These are phyloP conservation scores for Fraxinus paxiana DNA, from an alignment of 305 asterid species.

Conservation along the genomic window DNA sequence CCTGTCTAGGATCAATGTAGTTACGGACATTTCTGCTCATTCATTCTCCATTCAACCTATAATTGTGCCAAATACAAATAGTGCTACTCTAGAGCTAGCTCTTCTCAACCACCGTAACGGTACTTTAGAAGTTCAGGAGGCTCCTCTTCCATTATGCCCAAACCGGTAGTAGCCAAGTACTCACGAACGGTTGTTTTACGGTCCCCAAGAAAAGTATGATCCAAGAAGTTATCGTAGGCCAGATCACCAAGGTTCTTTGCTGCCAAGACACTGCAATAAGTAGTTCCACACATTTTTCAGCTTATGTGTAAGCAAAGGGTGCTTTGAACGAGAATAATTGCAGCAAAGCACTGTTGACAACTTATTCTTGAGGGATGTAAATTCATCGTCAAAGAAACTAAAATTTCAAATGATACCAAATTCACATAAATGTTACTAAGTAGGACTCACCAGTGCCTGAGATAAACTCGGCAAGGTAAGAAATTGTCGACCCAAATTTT, in stretches of 20 bases:
- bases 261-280: slow-evolving; percentile 70
- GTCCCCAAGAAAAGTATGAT: slow-evolving; percentile 83
- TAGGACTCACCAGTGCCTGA: slow-evolving; percentile 79
- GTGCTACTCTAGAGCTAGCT: background rate
- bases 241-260: slow-evolving; percentile 67
- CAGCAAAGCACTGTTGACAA: background rate
- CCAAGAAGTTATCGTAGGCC: slow-evolving; percentile 69
- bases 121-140: slow-evolving; percentile 64
- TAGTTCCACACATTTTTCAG: slow-evolving; percentile 9
- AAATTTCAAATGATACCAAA: background rate
- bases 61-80: too few species aligned
- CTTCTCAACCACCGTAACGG: slow-evolving; percentile 60
- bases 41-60: background rate
- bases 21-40: too few species aligned
- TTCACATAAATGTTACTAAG: background rate
- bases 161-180: slow-evolving; percentile 58
- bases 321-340: background rate
- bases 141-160: slow-evolving; percentile 85
- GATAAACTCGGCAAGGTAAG: slow-evolving; percentile 82
- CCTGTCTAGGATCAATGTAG: too few species aligned
- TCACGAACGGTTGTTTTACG: slow-evolving; percentile 77
- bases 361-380: background rate
- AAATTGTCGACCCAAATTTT: slow-evolving; percentile 82
- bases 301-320: background rate
- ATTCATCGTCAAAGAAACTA: background rate